Evolutionary conservation across 23 red algal species (phyloP).

Genomic region (Chondrus crispus): DNA sequence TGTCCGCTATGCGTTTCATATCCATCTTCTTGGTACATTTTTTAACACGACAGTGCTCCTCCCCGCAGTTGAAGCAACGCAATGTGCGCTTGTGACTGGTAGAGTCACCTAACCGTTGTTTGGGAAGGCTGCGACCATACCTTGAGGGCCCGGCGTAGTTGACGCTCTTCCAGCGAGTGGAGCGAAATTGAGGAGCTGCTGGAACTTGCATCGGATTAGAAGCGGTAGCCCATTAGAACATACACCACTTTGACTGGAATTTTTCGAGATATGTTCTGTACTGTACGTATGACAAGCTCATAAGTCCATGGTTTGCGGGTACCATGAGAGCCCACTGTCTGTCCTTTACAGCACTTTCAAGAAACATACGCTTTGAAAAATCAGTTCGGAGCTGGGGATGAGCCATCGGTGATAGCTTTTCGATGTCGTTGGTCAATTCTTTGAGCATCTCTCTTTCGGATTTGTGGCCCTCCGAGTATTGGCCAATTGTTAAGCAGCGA

Average conservation of each 20-base stretch:
- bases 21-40: not conserved
- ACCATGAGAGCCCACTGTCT: not conserved
- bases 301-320: not conserved
- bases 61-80: slow-evolving; percentile 10
- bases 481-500: not conserved
- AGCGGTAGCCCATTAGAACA: no score
- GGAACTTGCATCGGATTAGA: not conserved
- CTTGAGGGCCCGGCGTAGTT: not conserved
- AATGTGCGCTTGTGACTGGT: not conserved
- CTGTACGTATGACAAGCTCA: not conserved
- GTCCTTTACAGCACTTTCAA: not conserved
- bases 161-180: not conserved
- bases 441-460: not conserved
- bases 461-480: not conserved
- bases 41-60: not conserved
- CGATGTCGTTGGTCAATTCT: not conserved
- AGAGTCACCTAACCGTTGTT: no score
- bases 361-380: not conserved
- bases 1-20: slow-evolving; percentile 17
- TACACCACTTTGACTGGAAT: not conserved
- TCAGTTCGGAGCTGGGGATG: not conserved
- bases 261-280: not conserved
- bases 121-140: not conserved
- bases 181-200: not conserved
- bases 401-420: not conserved